Base-by-base conservation (phyloP, 495 filamentous ascomycete species). In the Cryomyces minteri region DNA sequence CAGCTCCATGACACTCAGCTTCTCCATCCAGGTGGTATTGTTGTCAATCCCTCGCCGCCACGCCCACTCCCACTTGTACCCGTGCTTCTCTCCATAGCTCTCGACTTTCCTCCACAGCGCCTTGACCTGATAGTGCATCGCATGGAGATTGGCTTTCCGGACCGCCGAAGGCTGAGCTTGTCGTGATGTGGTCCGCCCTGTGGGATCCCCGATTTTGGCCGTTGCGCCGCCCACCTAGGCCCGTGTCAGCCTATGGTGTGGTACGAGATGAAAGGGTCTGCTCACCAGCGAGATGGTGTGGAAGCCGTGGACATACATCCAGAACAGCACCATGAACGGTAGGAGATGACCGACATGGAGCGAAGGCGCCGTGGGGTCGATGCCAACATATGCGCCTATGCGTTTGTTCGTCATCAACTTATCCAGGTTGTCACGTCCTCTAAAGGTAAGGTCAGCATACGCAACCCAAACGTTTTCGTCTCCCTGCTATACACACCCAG, bases 261-360 rank as follows among this genome's bases (percentile, higher is more conserved):
- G 39, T 43, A 12, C 18, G 32, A 39, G 8, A 11, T 4, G n/a
- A 1, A 39, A 28, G 6, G 5, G 18, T 31, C 9, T 14, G 64
- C 67, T 58, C 46, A 83, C 68, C 48, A 99, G 60, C 42, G 79
- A 80, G 25, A 82, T 70, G 10, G 82, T 68, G 31, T 73, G 68
- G 51, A 82, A 79, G 10, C 90, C 88, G 62, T 87, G 74, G 36
- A 93, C 66, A 58, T 88, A 92, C 67, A 85, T 80, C 83, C 90
- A 95, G 48, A 86, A 88, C 30, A 95, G 62, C 0, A 85, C 77
- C 90, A 99, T 96, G 38, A 96, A 70, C 6, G 90, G 88, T 7
- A 96, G 63, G 46, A 99, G 74, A 60, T 99, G 87, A 31, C 90
- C 90, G 45, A 96, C 68, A 58, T 99, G 90, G 51, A 96, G 66